These are phyloP conservation scores for Ramaria rubella DNA, from an alignment of 768 basidiomycete genomes.

Conservation along the genomic window DNA sequence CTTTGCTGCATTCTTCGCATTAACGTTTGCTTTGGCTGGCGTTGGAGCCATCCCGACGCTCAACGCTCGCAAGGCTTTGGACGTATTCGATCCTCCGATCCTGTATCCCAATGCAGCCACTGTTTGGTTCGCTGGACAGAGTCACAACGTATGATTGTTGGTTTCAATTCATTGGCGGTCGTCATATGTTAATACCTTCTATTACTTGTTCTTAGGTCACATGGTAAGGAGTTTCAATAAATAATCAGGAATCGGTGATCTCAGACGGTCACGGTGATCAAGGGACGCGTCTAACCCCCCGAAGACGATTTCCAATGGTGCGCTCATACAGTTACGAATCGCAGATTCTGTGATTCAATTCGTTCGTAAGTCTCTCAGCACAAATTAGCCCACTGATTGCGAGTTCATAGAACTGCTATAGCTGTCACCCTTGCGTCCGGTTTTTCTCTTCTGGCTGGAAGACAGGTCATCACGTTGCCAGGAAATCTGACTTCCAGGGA, in stretches of 20 bases:
- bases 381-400: background rate
- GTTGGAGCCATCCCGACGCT: background rate
- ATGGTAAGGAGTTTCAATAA: background rate
- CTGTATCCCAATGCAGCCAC: constrained; percentile 6
- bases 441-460: constrained; percentile 6
- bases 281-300: constrained; percentile 9
- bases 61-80: background rate
- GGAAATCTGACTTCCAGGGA: background rate
- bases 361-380: background rate
- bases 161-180: background rate
- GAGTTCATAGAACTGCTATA: background rate
- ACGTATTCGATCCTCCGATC: constrained; percentile 4
- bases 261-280: background rate
- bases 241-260: background rate
- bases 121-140: constrained; percentile 5
- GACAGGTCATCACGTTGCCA: background rate
- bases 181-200: background rate
- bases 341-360: background rate
- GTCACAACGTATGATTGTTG: background rate
- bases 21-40: background rate
- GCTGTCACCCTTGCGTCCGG: background rate
- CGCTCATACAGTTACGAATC: background rate
- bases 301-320: constrained; percentile 1
- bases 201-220: background rate
- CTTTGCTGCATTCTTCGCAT: background rate